Evolutionary conservation across 2,329 filamentous ascomycete genomes (phyloP), one percentile per base, ranked within the genome.

Genomic region (Monosporascus sp.): DNA sequence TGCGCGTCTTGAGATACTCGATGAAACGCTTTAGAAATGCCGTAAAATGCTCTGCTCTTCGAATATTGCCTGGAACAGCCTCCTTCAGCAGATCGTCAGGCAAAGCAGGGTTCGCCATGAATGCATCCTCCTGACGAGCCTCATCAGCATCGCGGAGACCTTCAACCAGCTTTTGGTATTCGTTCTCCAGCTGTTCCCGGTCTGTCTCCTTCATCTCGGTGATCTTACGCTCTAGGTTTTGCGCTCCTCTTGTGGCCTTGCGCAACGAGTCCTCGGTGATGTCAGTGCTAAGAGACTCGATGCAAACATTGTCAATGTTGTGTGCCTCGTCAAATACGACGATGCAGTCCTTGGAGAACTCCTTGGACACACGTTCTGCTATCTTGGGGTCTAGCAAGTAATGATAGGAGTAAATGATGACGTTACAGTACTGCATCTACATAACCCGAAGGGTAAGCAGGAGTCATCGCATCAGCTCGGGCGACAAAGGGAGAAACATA

Each of bases 291-390:
- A 97, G 75, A 2, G 94, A 93, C 67, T 99, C 94, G 60, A 99
- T 99, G 69, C 95, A 99, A 54, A 99, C 94, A 67, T 99, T 99
- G 78, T 99, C 94, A 62, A 99, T 99, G 66, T 99, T 99, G 74
- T 99, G 94, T 15, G 94, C 94, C 71, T 99, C 94, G 65, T 99
- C 94, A 60, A 99, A 99, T 3, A 99, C 94, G 20, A 99, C 90
- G 50, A 99, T 99, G 69, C 92, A 97, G 69, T 99, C 95, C 63
- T 97, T 97, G 0, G 94, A 97, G 11, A 99, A 82, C 65, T 99
- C 94, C 69, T 88, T 91, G 0, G 94, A 97, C 2, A 97, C 92
- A 53, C 93, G 75, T 67, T 99, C 94, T 14, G 94, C 94, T 63
- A 99, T 99, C 69, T 99, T 99, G 3, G 94, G 94, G 64, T 99